Evolutionary conservation across 805 yeast species (phyloP).

Genomic region (Candida railenensis): DNA sequence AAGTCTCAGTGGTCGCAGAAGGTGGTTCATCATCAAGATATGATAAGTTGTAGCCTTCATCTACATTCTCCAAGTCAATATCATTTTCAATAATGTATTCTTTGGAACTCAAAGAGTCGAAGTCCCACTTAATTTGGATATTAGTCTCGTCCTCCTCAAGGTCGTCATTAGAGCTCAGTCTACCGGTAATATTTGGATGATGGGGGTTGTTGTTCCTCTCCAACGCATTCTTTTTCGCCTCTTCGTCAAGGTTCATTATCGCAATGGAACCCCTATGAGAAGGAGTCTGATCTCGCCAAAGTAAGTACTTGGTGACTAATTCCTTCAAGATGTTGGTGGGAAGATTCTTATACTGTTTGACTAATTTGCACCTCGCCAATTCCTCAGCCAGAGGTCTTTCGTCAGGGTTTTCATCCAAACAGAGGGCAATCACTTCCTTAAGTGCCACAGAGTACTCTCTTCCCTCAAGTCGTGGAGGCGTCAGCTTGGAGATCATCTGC

Average conservation of each 20-base stretch:
- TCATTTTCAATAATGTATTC: constrained; percentile 76
- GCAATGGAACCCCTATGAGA: constrained; percentile 48
- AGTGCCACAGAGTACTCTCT: constrained; percentile 70
- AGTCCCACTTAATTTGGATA: constrained; percentile 77
- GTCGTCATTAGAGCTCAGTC: background rate
- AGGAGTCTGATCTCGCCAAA: constrained; percentile 71
- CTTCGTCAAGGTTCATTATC: constrained; percentile 24
- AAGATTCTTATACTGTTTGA: constrained; percentile 57
- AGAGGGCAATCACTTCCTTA: constrained; percentile 86
- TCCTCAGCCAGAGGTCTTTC: constrained; percentile 89
- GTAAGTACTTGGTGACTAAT: constrained; percentile 65
- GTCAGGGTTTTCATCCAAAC: constrained; percentile 90
- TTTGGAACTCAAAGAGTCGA: constrained; percentile 73
- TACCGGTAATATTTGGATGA: no score
- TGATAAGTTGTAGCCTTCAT: constrained; percentile 20
- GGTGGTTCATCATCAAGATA: constrained; percentile 16
- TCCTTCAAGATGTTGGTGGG: constrained; percentile 68
- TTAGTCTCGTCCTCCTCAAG: constrained; percentile 16
- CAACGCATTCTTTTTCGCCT: constrained; percentile 8
- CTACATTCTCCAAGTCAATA: constrained; percentile 41
- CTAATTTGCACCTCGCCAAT: constrained; percentile 68
- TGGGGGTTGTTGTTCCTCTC: constrained; percentile 2
- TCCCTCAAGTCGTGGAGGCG: constrained; percentile 95
- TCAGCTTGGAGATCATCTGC: constrained; percentile 87
- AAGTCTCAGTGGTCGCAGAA: background rate